These are phyloP conservation scores for Colletotrichum somersetense DNA, from an alignment of 2,329 filamentous ascomycete species.

Conservation along the genomic window DNA sequence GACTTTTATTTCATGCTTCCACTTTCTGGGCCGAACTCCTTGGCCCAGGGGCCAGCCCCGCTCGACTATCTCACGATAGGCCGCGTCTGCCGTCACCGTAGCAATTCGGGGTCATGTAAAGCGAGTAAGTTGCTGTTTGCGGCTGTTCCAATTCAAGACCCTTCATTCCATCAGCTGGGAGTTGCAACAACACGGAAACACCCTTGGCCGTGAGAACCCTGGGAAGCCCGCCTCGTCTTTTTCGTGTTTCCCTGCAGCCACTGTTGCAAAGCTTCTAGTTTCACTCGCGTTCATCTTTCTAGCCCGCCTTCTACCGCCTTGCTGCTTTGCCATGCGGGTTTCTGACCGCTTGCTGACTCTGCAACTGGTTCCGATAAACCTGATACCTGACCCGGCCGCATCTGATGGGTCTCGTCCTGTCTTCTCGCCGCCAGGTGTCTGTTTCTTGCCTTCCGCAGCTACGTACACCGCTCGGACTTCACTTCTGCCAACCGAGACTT, in stretches of 20 bases:
- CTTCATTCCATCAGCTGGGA: constrained; percentile 5
- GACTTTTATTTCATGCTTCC: not conserved
- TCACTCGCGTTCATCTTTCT: constrained; percentile 3
- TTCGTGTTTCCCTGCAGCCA: constrained; percentile 4
- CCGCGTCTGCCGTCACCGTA: not conserved
- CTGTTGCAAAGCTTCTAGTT: constrained; percentile 9
- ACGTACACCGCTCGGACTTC: constrained; percentile 6
- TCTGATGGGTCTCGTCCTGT: constrained; percentile 23
- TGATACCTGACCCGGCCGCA: constrained; percentile 24
- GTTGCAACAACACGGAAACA: not conserved
- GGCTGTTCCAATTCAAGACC: not conserved
- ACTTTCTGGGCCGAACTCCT: not conserved
- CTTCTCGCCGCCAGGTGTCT: constrained; percentile 1
- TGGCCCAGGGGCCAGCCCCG: not conserved
- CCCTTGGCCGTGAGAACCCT: constrained; percentile 3
- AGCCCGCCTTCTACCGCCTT: not conserved
- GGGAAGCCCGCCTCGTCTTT: not conserved
- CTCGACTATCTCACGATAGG: not conserved
- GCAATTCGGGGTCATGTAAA: not conserved
- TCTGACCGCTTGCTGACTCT: constrained; percentile 4
- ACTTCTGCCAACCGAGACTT: not conserved
- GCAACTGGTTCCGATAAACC: constrained; percentile 13
- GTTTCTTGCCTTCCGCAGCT: constrained; percentile 2
- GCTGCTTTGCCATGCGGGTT: not conserved
- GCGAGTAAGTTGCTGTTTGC: not conserved